Evolutionary conservation across 352 stramenopile species (phyloP).

Genomic region (Pythium monospermum): DNA sequence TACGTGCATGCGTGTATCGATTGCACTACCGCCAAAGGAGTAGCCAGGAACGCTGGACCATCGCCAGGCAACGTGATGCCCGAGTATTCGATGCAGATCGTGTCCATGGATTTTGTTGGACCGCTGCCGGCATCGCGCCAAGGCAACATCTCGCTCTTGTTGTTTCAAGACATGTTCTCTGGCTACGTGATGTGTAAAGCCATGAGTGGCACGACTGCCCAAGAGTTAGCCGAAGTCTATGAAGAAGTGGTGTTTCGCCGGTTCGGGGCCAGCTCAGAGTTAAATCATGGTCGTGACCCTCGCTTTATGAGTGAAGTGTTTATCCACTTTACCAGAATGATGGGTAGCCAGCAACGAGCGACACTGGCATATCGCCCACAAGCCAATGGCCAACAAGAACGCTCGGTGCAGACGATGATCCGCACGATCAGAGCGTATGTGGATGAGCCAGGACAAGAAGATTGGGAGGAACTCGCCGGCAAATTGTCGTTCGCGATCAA

Average conservation of each 20-base stretch:
- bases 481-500: slow-evolving; percentile 22
- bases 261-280: slow-evolving; percentile 14
- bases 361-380: slow-evolving; percentile 21
- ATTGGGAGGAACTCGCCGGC: slow-evolving; percentile 28
- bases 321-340: slow-evolving; percentile 13
- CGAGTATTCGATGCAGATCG: neutral
- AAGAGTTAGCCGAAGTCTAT: slow-evolving; percentile 19
- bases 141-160: slow-evolving; percentile 2
- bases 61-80: slow-evolving; percentile 5
- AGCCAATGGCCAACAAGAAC: slow-evolving; percentile 15
- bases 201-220: slow-evolving; percentile 1
- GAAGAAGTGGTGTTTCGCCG: slow-evolving; percentile 15
- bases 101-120: slow-evolving; percentile 4
- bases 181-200: slow-evolving; percentile 20
- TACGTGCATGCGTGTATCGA: neutral
- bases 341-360: slow-evolving; percentile 2
- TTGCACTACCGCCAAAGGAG: slow-evolving; percentile 2
- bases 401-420: slow-evolving; percentile 26
- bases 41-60: neutral
- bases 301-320: slow-evolving; percentile 27
- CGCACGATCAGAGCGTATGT: slow-evolving; percentile 16
- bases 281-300: slow-evolving; percentile 20
- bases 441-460: slow-evolving; percentile 16
- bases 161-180: slow-evolving; percentile 18
- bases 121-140: neutral